phyloP scores from a whole-genome alignment of 2,329 filamentous ascomycete species.

The Ophiostoma perfectum region DNA sequence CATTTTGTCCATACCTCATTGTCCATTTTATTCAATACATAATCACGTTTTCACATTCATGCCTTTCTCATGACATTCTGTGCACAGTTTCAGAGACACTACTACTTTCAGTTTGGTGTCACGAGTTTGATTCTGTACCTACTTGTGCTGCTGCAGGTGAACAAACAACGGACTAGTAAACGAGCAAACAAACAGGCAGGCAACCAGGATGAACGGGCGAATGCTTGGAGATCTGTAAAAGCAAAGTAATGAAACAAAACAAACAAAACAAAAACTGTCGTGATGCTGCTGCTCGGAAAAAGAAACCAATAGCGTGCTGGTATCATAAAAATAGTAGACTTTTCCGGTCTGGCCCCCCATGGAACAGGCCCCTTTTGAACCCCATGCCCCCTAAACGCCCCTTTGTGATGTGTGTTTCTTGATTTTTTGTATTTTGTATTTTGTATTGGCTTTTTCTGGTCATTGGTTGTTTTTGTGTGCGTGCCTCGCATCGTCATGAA shows the following conservation, averaged over 20 bases:
- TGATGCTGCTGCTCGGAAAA: background rate
- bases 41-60: no score
- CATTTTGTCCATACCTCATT: no score
- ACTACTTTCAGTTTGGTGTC: background rate
- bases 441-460: no score
- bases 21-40: no score
- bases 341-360: background rate
- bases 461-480: background rate
- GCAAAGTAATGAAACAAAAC: background rate
- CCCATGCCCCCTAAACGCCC: background rate
- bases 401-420: background rate
- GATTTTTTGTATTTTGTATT: background rate
- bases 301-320: background rate
- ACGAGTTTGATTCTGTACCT: background rate
- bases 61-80: no score
- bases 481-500: background rate
- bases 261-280: no score
- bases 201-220: no score
- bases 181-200: no score
- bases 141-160: background rate
- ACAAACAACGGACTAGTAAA: no score
- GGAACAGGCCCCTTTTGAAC: background rate
- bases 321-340: slow-evolving; percentile 1
- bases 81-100: no score
- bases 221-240: background rate